Conservation (phyloP, 345 rosid genomes). For the Sisymbrium altissimum region DNA sequence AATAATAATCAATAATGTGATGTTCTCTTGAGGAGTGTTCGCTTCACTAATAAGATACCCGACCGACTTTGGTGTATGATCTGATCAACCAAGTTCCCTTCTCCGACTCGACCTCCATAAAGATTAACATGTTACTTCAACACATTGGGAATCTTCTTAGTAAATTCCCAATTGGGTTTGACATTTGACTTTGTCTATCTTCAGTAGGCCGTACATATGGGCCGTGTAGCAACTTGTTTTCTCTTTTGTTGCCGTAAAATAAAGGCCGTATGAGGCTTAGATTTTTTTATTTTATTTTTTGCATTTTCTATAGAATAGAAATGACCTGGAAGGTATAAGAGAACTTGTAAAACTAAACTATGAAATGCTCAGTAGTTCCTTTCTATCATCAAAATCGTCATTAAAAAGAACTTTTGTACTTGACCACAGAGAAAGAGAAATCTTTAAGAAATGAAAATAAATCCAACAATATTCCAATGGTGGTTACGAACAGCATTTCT, state of each 20-base stretch:
- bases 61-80: too few relatives aligned
- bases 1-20: too few relatives aligned
- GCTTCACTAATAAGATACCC: too few relatives aligned
- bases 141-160: not conserved
- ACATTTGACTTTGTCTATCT: not conserved
- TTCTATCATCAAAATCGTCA: not conserved
- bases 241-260: not conserved
- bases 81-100: not conserved
- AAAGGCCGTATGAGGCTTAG: not conserved
- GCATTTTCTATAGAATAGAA: too few relatives aligned
- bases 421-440: not conserved
- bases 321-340: too few relatives aligned
- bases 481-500: not conserved
- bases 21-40: too few relatives aligned
- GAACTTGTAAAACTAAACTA: not conserved
- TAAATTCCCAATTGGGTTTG: not conserved
- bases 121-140: too few relatives aligned
- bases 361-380: not conserved
- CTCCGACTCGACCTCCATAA: too few relatives aligned
- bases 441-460: not conserved
- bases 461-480: not conserved
- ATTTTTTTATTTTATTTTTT: too few relatives aligned
- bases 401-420: not conserved
- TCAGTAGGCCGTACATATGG: not conserved
- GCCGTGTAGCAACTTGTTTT: not conserved